Evolutionary conservation across 1,139 yeast genomes (phyloP).

Genomic region (Blastobotrys apis): DNA sequence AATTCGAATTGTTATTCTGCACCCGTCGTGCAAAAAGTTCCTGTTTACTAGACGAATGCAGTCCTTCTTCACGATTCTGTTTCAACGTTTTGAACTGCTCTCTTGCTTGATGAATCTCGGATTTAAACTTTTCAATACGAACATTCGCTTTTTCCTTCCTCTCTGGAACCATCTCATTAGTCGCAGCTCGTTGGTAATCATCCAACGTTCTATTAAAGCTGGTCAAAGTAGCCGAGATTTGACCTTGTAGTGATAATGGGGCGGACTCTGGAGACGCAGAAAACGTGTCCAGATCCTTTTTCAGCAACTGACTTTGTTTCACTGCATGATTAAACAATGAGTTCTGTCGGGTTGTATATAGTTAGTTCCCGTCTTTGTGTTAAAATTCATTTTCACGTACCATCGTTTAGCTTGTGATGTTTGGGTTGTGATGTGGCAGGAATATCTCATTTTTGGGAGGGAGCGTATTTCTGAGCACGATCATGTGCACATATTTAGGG

Average conservation of each 20-base stretch:
- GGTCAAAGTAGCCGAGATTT: constrained; percentile 77
- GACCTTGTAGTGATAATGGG: constrained; percentile 74
- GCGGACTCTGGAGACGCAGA: constrained; percentile 63
- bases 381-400: no score
- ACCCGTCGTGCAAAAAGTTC: constrained; percentile 58
- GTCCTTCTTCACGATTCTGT: constrained; percentile 55
- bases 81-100: constrained; percentile 61
- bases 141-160: constrained; percentile 59
- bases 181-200: constrained; percentile 65
- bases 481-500: no score
- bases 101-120: constrained; percentile 54
- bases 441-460: no score
- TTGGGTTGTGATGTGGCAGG: no score
- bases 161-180: constrained; percentile 55
- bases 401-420: no score
- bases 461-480: no score
- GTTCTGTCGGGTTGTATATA: constrained; percentile 55
- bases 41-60: constrained; percentile 47
- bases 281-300: constrained; percentile 62
- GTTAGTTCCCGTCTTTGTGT: no score
- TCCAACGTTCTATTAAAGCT: constrained; percentile 70
- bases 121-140: constrained; percentile 57
- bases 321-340: constrained; percentile 85
- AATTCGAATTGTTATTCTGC: constrained; percentile 20
- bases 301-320: constrained; percentile 72